Percentiles rank a stretch among this genome's conserved stretches.
Conservation (phyloP, 139 green algal genomes). For the Chlamydomonas applanata region DNA sequence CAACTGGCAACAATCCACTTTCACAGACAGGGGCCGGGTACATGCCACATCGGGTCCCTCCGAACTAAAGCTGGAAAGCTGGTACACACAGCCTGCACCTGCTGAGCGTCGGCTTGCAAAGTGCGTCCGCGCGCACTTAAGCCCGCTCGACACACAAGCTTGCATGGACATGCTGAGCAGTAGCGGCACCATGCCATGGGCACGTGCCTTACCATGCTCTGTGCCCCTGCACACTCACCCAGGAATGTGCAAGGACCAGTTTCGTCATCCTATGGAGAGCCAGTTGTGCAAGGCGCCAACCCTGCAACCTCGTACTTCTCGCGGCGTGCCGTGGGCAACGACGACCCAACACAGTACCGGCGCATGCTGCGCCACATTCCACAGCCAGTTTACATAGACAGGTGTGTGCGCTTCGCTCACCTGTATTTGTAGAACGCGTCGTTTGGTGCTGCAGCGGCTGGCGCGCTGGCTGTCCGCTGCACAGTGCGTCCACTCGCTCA, state of each 20-base stretch:
- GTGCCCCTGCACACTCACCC: neutral
- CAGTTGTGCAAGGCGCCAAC: constrained; percentile 27
- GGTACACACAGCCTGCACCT: neutral
- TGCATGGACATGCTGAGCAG: neutral
- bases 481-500: neutral
- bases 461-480: neutral
- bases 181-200: neutral
- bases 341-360: constrained; percentile 4
- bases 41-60: neutral
- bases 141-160: neutral
- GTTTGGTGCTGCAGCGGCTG: neutral
- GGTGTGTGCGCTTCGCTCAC: neutral
- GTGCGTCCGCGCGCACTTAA: neutral
- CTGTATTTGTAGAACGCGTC: neutral
- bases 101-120: neutral
- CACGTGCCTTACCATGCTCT: neutral
- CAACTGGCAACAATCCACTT: constrained; percentile 13
- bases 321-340: neutral
- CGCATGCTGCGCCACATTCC: constrained; percentile 14
- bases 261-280: constrained; percentile 28
- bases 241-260: neutral
- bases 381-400: constrained; percentile 16
- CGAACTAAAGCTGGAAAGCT: neutral
- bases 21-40: neutral
- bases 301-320: neutral